A percentile compares a stretch with the other conserved stretches of the same genome.
Evolutionary conservation across 1,284 basidiomycete species (phyloP).

Genomic region (Ceratobasidium sp.): DNA sequence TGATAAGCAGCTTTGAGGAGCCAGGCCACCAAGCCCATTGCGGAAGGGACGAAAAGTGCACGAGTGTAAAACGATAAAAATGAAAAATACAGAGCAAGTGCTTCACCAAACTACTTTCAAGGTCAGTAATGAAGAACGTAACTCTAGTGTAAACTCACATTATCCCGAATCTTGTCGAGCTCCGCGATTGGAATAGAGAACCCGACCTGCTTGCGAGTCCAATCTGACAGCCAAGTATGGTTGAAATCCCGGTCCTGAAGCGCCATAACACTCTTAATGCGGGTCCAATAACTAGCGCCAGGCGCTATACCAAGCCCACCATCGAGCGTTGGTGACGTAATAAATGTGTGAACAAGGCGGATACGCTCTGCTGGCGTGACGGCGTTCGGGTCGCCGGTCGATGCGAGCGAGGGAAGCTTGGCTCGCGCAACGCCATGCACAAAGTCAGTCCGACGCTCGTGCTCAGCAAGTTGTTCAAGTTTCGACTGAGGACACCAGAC

Average conservation of each 20-base stretch:
- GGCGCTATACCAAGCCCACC: conserved; percentile 86
- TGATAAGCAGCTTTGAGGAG: conserved; percentile 80
- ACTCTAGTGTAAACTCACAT: conserved; percentile 59
- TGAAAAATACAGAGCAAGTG: conserved; percentile 91
- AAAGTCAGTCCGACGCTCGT: conserved; percentile 78
- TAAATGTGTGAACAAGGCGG: conserved; percentile 81
- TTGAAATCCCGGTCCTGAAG: conserved; percentile 89
- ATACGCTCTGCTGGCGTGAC: conserved; percentile 80
- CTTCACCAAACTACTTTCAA: conserved; percentile 84
- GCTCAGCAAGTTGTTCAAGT: conserved; percentile 75
- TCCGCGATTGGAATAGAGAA: conserved; percentile 65
- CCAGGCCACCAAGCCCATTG: conserved; percentile 72
- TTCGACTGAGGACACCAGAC: conserved; percentile 77
- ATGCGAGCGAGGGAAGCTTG: conserved; percentile 62
- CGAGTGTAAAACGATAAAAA: conserved; percentile 89
- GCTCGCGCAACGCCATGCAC: conserved; percentile 73
- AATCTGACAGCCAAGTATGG: conserved; percentile 75
- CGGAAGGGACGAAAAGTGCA: conserved; percentile 78
- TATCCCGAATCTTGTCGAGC: conserved; percentile 72
- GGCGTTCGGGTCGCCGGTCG: conserved; percentile 62
- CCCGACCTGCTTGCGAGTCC: conserved; percentile 73
- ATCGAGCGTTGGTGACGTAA: conserved; percentile 78
- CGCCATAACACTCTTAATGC: conserved; percentile 83
- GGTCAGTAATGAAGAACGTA: background rate
- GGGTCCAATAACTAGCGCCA: conserved; percentile 77